Percentiles rank a stretch among this genome's conserved stretches.
phyloP scores from a whole-genome alignment of 306 rosid genomes.

The Hippophae tibetana region DNA sequence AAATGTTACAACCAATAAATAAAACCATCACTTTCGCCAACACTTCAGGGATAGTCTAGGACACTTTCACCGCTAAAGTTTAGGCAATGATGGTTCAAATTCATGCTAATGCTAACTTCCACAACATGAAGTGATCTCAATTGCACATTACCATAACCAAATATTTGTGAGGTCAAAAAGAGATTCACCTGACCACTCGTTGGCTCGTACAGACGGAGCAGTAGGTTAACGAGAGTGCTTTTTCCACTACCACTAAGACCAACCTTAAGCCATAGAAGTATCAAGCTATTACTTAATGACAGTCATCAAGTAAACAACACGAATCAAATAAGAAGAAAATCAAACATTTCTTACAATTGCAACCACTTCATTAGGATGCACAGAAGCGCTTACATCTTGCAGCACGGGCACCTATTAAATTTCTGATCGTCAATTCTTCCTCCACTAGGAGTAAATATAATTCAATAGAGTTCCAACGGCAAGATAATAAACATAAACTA shows the following conservation, averaged over 20 bases:
- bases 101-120: neutral
- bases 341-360: conserved; percentile 66
- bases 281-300: conserved; percentile 16
- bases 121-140: neutral
- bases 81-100: too few species aligned
- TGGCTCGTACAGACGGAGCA: conserved; percentile 94
- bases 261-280: conserved; percentile 37
- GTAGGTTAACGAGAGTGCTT: conserved; percentile 90
- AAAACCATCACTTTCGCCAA: too few species aligned
- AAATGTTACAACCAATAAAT: too few species aligned
- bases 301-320: conserved; percentile 15
- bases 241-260: conserved; percentile 98
- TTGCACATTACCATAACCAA: neutral
- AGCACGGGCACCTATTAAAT: conserved; percentile 67
- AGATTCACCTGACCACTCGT: conserved; percentile 76
- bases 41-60: too few species aligned
- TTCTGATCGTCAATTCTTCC: conserved; percentile 19
- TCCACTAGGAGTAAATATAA: conserved; percentile 17
- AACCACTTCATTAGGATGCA: conserved; percentile 78
- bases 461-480: conserved; percentile 5
- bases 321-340: conserved; percentile 16
- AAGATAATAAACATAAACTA: conserved; percentile 9
- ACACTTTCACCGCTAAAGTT: too few species aligned
- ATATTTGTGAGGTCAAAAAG: conserved; percentile 6
- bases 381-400: conserved; percentile 51